Conservation (phyloP, 495 filamentous ascomycete species). For the Choiromyces venosus region DNA sequence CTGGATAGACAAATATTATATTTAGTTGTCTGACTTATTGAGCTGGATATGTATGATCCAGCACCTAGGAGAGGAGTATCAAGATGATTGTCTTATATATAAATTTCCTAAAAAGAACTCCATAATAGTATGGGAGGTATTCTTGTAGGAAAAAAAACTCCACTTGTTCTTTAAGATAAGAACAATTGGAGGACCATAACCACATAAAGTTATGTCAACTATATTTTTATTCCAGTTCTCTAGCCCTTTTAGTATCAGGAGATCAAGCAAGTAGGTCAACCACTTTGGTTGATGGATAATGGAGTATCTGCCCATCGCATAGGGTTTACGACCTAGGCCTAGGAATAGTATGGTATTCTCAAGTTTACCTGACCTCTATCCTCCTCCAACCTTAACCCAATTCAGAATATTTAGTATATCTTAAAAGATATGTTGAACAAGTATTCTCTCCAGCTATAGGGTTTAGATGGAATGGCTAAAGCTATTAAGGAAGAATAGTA, state of each 20-base stretch:
- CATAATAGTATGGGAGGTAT: constrained; percentile 7
- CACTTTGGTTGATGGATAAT: constrained; percentile 16
- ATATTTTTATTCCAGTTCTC: constrained; percentile 12
- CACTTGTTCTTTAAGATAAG: constrained; percentile 5
- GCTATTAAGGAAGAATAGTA: constrained; percentile 19
- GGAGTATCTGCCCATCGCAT: not conserved
- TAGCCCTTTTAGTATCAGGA: constrained; percentile 20
- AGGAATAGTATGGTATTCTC: constrained; percentile 4
- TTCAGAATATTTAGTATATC: constrained; percentile 22
- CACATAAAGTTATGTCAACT: constrained; percentile 3
- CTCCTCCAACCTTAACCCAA: constrained; percentile 22
- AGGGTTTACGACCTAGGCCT: not conserved
- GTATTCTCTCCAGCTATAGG: not conserved
- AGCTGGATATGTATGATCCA: constrained; percentile 3
- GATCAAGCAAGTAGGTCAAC: not conserved
- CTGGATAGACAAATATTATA: too few relatives aligned
- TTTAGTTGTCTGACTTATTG: not conserved
- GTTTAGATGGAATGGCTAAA: not conserved
- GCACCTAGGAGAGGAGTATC: constrained; percentile 3
- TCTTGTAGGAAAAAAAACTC: constrained; percentile 8
- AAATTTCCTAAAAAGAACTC: constrained; percentile 4
- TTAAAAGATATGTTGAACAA: constrained; percentile 20
- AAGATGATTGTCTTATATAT: constrained; percentile 9
- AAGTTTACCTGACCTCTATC: constrained; percentile 8
- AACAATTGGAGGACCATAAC: constrained; percentile 11